Base-by-base conservation (phyloP, 371 early-diverging fungal genomes). In the Nematocida sp. region DNA sequence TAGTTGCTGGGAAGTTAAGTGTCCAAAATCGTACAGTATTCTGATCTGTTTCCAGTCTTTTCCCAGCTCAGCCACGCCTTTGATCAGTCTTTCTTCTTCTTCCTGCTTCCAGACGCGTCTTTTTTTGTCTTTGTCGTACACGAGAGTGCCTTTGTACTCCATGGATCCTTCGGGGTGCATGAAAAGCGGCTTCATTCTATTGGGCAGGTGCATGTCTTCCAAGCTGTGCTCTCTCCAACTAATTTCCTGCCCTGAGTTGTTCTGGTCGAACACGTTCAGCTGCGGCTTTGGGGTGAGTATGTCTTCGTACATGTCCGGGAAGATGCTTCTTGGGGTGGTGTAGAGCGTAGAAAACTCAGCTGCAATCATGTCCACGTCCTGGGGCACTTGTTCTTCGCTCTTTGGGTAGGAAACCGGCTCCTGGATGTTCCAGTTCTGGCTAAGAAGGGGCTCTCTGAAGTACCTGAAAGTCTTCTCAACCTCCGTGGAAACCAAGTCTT, bases 1-100 rank as follows among this genome's bases (percentile, higher is more conserved):
- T 15, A 67, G 27, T 29, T 67, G 67, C 41, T 56, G 63, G 23
- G 7, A n/a, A 15, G 67, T 34, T 45, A 40, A n/a, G 29, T 67
- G 27, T n/a, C 46, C 25, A 29, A 67, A 67, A 31, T 27, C 49
- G 13, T 49, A 31, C 32, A 0, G 11, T 1, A 34, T 2, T 19
- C 45, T 43, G 0, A 67, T 48, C 27, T n/a, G 23, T 2, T 41
- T 17, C 67, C 67, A 67, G 67, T 23, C 51, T 21, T 23, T 54
- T 1, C 56, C 55, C 37, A 25, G 36, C 19, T 11, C 31, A 15
- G 53, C 5, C 0, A 56, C 8, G 5, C 27, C 53, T 21, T 4
- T 7, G 29, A 67, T 67, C 15, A 67, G 53, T 3, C 13, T 40
- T 11, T 25, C 34, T 53, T 66, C 31, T 45, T 67, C 67, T 56